Conservation (phyloP, 129 eudicot genomes). For the Helianthus annuus region HanXRQr2.0-SUNRISE NC_035446.2:128818075-128818574, state of each 20-base stretch:
- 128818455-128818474: conserved; percentile 60
- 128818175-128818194: neutral
- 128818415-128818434: conserved; percentile 65
- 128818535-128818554: conserved; percentile 88
- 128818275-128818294: conserved; percentile 53
- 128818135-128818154: neutral
- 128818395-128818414: conserved; percentile 65
- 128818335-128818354: conserved; percentile 39
- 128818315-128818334: conserved; percentile 43
- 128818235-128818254: conserved; percentile 45
- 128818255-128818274: conserved; percentile 52
- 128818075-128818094: too few species aligned
- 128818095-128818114: conserved; percentile 3
- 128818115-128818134: too few species aligned
- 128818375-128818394: conserved; percentile 62
- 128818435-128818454: conserved; percentile 69
- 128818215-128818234: conserved; percentile 50
- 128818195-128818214: conserved; percentile 79
- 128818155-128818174: conserved; percentile 13
- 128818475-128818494: conserved; percentile 90
- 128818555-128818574: conserved; percentile 80
- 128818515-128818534: conserved; percentile 88
- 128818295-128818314: conserved; percentile 47
- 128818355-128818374: conserved; percentile 64
- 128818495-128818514: conserved; percentile 85